Evolutionary conservation across 768 basidiomycete species (phyloP).

Genomic region (Kwoniella pini): DNA sequence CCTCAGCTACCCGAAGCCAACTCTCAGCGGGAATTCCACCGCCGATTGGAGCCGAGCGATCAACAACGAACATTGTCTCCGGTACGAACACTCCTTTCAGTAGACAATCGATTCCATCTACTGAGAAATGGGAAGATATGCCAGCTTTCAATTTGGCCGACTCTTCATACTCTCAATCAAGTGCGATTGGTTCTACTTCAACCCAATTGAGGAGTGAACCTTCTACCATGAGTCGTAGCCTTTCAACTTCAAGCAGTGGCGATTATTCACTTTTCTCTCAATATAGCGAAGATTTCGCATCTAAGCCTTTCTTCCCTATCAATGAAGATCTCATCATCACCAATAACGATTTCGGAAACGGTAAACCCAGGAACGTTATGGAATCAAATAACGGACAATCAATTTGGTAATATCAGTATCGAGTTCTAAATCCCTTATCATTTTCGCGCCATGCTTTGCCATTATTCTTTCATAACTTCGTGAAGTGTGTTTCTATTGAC

Average conservation of each 20-base stretch:
- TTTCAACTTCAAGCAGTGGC: conserved; percentile 4
- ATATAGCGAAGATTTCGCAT: too few relatives aligned
- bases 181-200: neutral
- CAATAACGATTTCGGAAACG: too few relatives aligned
- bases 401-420: too few relatives aligned
- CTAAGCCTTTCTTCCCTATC: too few relatives aligned
- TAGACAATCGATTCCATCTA: neutral
- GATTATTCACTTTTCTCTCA: too few relatives aligned
- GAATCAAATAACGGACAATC: too few relatives aligned
- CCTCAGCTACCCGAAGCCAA: neutral
- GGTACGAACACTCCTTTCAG: neutral
- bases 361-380: too few relatives aligned
- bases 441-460: too few relatives aligned
- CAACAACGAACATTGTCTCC: neutral
- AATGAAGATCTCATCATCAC: too few relatives aligned
- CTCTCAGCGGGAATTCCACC: neutral
- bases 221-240: conserved; percentile 4
- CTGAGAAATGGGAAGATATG: conserved; percentile 12
- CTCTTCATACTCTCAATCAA: neutral
- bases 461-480: too few relatives aligned
- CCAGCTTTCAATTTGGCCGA: conserved; percentile 11
- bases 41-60: conserved; percentile 10
- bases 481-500: too few relatives aligned
- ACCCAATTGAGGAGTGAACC: conserved; percentile 3
- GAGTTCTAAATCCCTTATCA: too few relatives aligned